Base-by-base conservation (phyloP, 164 flowering plant species). In the Akebia trifoliata region DNA sequence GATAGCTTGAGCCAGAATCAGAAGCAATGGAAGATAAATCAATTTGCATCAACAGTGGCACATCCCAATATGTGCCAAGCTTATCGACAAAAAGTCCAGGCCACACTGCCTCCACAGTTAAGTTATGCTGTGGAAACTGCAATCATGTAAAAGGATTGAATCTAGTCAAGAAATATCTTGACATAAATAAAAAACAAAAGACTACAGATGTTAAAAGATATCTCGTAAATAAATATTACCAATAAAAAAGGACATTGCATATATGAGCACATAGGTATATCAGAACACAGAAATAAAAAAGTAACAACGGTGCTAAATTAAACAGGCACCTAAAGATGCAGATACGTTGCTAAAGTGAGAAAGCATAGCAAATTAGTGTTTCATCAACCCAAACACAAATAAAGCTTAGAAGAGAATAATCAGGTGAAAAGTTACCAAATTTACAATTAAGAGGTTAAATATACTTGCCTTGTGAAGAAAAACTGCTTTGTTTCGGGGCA, bases 81-180 rank as follows among this genome's bases (percentile, higher is more conserved):
- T 72, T 64, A 68, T 86, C 93, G 12, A 86, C 76, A 68, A 85
- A 88, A 62, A 88, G 90, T 36, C 78, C 88, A 29, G 96, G 95
- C 54, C 68, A 81, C 49, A 62, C 74, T 60, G 86, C 86, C 69
- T 85, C 98, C 66, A 81, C 52, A 0, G 74, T 81, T 36, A 92
- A 64, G 67, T 85, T 67, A 65, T 88, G 95, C 30, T 61, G 54
- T 4, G 82, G 85, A 77, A 92, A 82, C 98, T 86, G 84, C 76
- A 80, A 71, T 38, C 11, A 32, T 22, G 40, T 25, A 45, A 57
- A 39, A 39, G 31, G 50, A 22, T 30, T 61, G 15, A 50, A 26
- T 39, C 40, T 52, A 54, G 54, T 24, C 64, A 54, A 59, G 11
- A 35, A 57, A 32, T 44, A 53, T 21, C 32, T 50, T 35, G n/a